Base-by-base conservation (phyloP, 177 flowering plant genomes). In the Telopea speciosissima region DNA sequence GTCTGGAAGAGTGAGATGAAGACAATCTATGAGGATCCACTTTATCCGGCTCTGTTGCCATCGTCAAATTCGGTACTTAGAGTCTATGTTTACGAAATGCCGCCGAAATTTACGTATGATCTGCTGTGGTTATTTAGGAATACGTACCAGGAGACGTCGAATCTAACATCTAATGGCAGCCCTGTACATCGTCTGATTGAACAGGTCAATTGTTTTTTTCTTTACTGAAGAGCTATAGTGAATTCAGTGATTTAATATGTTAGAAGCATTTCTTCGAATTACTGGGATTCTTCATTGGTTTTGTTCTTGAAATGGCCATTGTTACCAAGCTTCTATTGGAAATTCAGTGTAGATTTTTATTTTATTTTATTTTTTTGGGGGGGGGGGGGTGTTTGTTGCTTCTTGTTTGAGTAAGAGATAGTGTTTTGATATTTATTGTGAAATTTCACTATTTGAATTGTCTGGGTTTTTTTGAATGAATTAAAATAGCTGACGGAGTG, bases 11-110 rank as follows among this genome's bases (percentile, higher is more conserved):
- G 22, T 4, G 97, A 90, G 73, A 79, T 42, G 24, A 78, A 80
- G 77, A 76, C 83, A 73, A 26, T 92, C 31, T 66, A 75, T 64
- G 79, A 69, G 19, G 82, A 83, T 66, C 70, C 77, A 61, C 65
- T 62, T 42, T 80, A 66, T 73, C 82, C 83, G 23, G 70, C 76
- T 17, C 24, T 44, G 65, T 71, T 78, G 13, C 45, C 71, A 22
- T 82, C 85, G 44, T 25, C 65, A 13, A n/a, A 40, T 62, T 58
- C 61, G 61, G 68, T 67, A 26, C 70, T 92, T 59, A 83, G 88
- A 80, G 88, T 95, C 80, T 95, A 90, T 70, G 97, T 92, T 1
- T 95, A 95, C 68, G 89, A 92, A 58, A 95, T 95, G 99, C 99
- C 99, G 28, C 62, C 71, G 2, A 95, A 87, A 74, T 95, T 88